Base-by-base conservation (phyloP, 352 stramenopile species). In the Globisporangium yorkense region DNA sequence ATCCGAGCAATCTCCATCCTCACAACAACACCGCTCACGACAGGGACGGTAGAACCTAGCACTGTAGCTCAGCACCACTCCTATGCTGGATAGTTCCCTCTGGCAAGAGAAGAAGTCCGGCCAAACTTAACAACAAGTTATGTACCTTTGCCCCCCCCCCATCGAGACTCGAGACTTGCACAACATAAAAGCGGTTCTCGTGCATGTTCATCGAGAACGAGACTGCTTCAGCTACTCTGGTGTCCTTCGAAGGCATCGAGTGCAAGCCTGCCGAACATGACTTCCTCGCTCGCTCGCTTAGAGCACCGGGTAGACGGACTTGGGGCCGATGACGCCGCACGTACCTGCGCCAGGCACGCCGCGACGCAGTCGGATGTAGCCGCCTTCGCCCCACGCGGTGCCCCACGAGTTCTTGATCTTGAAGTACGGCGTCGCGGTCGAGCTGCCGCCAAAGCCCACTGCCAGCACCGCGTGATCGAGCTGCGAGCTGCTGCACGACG, bases 401-500 rank as follows among this genome's bases (percentile, higher is more conserved):
- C 97, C 96, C 97, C 97, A 99, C 56, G 96, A 98, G 74, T 99
- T 99, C 65, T 97, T 98, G 48, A 99, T 92, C 71, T 98, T 98
- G 87, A 96, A 99, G 67, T 68, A 85, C 21, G 64, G 66, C 46
- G 68, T 54, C n/a, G 61, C 54, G 52, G 45, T 61, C 8, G 67
- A 67, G 5, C 43, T 70, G 41, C 66, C 74, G 43, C 84, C 87
- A 68, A 98, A 99, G n/a, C 97, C 97, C 16, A 99, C 95, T 5
- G 92, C 92, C 60, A 99, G 78, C 31, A 99, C 96, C 29, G 96
- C 97, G 69, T 99, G 97, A 68, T 99, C 97, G 56, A 99, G 88
- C 35, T 96, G 71, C n/a, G 83, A 70, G 53, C 88, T 95, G 56
- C 72, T 84, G 54, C 75, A 90, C 10, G 65, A 75, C 27, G 70